phyloP scores from a whole-genome alignment of 169 alveolate genomes.

The Cryptosporidium xiaoi region DNA sequence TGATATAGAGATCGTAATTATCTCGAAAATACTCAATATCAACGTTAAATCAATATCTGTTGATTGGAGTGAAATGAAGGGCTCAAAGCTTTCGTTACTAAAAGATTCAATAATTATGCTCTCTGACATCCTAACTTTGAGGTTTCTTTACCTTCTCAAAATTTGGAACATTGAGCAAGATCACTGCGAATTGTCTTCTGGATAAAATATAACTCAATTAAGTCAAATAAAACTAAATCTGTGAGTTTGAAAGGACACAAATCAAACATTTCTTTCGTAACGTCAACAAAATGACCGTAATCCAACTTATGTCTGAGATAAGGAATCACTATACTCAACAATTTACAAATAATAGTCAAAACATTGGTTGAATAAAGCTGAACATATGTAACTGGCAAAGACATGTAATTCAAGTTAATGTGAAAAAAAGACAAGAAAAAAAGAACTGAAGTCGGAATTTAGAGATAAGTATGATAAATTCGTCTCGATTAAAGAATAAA shows the following conservation, averaged over 20 bases:
- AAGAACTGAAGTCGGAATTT: not conserved
- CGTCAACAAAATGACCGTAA: too few relatives aligned
- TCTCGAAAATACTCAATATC: conserved; percentile 79
- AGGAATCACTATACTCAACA: too few relatives aligned
- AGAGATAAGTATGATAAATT: not conserved
- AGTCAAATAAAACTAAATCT: not conserved
- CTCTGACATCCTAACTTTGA: conserved; percentile 70
- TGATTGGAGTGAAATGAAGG: conserved; percentile 86
- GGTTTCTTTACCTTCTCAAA: conserved; percentile 73
- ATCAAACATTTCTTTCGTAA: too few relatives aligned
- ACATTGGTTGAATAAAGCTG: too few relatives aligned
- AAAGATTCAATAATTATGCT: conserved; percentile 76
- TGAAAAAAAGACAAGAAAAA: not conserved
- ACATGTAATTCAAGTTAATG: too few relatives aligned
- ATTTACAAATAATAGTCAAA: too few relatives aligned
- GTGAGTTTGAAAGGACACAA: not conserved
- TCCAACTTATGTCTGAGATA: too few relatives aligned
- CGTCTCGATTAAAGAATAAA: not conserved
- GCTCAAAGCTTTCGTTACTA: conserved; percentile 77
- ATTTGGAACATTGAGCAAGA: conserved; percentile 63
- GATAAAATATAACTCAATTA: not conserved
- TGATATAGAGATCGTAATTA: conserved; percentile 87
- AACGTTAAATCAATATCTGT: conserved; percentile 85
- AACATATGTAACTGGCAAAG: too few relatives aligned
- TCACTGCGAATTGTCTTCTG: too few relatives aligned